Evolutionary conservation across 345 rosid genomes (phyloP).

Genomic region (Salix viminalis): DNA sequence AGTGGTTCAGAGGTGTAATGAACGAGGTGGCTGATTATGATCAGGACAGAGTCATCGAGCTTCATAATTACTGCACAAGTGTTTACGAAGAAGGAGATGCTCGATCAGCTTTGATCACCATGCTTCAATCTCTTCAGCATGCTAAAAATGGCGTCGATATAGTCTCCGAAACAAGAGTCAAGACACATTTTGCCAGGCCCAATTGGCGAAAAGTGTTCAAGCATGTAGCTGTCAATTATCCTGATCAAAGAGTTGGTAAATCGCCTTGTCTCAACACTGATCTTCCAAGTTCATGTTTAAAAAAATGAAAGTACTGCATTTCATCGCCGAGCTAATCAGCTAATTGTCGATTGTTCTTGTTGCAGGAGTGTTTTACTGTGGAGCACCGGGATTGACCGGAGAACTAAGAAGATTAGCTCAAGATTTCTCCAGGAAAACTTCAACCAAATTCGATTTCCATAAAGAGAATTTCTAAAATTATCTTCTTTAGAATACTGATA

Average conservation of each 20-base stretch:
- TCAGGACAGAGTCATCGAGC: slow-evolving; percentile 52
- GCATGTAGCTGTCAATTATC: slow-evolving; percentile 58
- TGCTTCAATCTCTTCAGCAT: slow-evolving; percentile 72
- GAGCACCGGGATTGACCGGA: slow-evolving; percentile 53
- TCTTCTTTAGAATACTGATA: neutral
- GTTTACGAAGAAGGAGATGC: slow-evolving; percentile 84
- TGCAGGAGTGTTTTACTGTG: slow-evolving; percentile 72
- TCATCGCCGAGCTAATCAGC: neutral
- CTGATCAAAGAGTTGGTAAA: slow-evolving; percentile 62
- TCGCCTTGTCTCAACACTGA: neutral
- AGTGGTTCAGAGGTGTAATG: slow-evolving; percentile 76
- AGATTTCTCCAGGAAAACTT: slow-evolving; percentile 71
- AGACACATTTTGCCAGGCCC: slow-evolving; percentile 65
- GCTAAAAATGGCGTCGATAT: slow-evolving; percentile 69
- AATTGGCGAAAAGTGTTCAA: slow-evolving; percentile 68
- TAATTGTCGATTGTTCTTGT: neutral
- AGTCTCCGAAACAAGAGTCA: slow-evolving; percentile 59
- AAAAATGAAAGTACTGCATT: neutral
- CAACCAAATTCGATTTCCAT: slow-evolving; percentile 76
- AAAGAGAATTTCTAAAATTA: slow-evolving; percentile 61
- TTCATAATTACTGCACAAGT: slow-evolving; percentile 68
- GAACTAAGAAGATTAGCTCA: slow-evolving; percentile 51
- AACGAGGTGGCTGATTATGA: slow-evolving; percentile 69
- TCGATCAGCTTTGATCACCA: slow-evolving; percentile 69
- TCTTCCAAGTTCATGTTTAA: neutral